Conservation (phyloP, 257 asterid genomes). For the Salvia splendens region DNA sequence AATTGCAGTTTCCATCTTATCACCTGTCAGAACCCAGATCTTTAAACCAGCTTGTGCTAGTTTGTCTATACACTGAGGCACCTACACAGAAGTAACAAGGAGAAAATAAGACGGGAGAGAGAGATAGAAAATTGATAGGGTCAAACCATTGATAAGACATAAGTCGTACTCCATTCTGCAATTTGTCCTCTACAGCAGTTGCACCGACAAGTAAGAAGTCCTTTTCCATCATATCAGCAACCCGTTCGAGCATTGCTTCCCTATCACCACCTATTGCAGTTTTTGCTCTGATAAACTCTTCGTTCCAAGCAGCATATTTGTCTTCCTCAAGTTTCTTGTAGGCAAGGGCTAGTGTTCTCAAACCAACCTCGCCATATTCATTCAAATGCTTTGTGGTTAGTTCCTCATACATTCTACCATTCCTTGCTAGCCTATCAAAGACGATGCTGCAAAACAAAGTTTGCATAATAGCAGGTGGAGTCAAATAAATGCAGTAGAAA, state of each 20-base stretch:
- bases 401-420: constrained; percentile 76
- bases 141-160: constrained; percentile 6
- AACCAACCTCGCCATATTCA: constrained; percentile 93
- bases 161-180: constrained; percentile 82
- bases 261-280: constrained; percentile 79
- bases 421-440: constrained; percentile 81
- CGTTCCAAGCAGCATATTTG: constrained; percentile 81
- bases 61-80: constrained; percentile 97
- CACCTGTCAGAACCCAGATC: constrained; percentile 99
- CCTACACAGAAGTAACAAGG: constrained; percentile 50
- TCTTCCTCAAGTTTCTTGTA: constrained; percentile 79
- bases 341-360: constrained; percentile 93
- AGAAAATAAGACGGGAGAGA: constrained; percentile 18
- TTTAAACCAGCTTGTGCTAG: constrained; percentile 98
- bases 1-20: constrained; percentile 99
- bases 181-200: constrained; percentile 98
- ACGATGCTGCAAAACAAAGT: constrained; percentile 68
- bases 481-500: constrained; percentile 9
- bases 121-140: background rate
- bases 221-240: constrained; percentile 88
- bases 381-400: constrained; percentile 81
- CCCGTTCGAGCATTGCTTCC: constrained; percentile 82
- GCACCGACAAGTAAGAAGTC: constrained; percentile 96
- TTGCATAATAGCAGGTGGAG: constrained; percentile 20
- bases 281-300: constrained; percentile 80